These are phyloP conservation scores for Verticillium tricorpus DNA, from an alignment of 2,329 filamentous ascomycete species.

Conservation along the genomic window DNA sequence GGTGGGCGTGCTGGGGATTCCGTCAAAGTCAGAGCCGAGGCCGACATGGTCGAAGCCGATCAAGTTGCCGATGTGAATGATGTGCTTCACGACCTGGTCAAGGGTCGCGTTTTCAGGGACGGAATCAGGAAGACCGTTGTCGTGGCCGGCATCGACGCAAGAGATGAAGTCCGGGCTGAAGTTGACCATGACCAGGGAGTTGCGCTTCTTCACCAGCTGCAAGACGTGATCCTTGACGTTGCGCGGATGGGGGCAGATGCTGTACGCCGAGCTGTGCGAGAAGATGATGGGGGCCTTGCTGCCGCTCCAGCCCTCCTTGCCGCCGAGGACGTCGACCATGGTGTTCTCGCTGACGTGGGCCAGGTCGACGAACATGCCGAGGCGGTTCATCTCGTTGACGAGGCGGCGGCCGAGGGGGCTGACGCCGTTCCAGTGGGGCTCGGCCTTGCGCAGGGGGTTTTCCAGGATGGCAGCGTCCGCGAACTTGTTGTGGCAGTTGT, in stretches of 20 bases:
- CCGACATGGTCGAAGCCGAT: slow-evolving; percentile 89
- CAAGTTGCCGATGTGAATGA: slow-evolving; percentile 73
- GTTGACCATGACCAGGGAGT: slow-evolving; percentile 86
- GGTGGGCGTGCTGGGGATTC: slow-evolving; percentile 58
- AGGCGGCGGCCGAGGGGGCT: slow-evolving; percentile 64
- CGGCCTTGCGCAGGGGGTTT: slow-evolving; percentile 41
- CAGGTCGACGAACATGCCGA: slow-evolving; percentile 92
- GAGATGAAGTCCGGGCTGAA: slow-evolving; percentile 80
- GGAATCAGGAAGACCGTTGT: slow-evolving; percentile 62
- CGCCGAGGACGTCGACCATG: slow-evolving; percentile 76
- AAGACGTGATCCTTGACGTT: slow-evolving; percentile 87
- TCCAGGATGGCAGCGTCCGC: slow-evolving; percentile 76
- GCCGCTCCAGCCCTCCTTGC: slow-evolving; percentile 58
- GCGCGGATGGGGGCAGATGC: slow-evolving; percentile 79
- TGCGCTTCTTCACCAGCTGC: slow-evolving; percentile 65
- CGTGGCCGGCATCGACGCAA: slow-evolving; percentile 56
- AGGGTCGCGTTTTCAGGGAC: slow-evolving; percentile 68
- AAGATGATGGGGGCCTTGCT: slow-evolving; percentile 82
- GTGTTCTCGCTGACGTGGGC: slow-evolving; percentile 73
- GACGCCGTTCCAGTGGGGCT: slow-evolving; percentile 66
- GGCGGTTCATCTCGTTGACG: slow-evolving; percentile 84
- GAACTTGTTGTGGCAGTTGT: slow-evolving; percentile 89
- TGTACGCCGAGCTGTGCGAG: slow-evolving; percentile 78
- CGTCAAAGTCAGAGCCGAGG: slow-evolving; percentile 87
- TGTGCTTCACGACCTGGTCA: slow-evolving; percentile 72